Conservation (phyloP, 2,329 filamentous ascomycete genomes). For the Daldinia sp. region DNA sequence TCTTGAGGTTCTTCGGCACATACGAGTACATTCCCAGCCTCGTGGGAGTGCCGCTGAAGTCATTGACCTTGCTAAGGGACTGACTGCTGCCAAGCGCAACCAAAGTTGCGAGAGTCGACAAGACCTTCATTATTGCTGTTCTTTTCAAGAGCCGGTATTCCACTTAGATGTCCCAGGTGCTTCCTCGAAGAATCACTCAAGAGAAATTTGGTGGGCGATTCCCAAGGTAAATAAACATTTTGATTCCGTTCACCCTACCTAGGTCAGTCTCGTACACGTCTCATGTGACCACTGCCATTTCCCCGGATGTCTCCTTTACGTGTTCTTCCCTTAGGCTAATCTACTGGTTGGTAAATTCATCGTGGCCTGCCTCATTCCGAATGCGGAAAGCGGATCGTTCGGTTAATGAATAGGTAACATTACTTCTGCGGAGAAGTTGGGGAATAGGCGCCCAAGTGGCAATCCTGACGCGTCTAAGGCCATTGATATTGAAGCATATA, state of each 20-base stretch:
- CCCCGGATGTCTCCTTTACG: conserved; percentile 19
- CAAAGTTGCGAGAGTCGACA: conserved; percentile 38
- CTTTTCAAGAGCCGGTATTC: conserved; percentile 13
- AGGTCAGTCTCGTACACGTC: conserved; percentile 1
- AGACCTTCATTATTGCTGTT: conserved; percentile 41
- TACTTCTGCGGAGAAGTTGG: conserved; percentile 29
- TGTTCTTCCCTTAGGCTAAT: conserved; percentile 34
- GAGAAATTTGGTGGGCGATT: conserved; percentile 16
- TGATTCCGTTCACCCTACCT: conserved; percentile 3
- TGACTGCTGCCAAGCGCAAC: conserved; percentile 48
- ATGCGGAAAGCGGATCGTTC: conserved; percentile 33
- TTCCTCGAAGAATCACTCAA: conserved; percentile 3
- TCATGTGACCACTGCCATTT: conserved; percentile 30
- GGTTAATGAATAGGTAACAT: conserved; percentile 32
- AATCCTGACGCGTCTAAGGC: conserved; percentile 9
- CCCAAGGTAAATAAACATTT: conserved; percentile 33
- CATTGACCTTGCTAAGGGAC: conserved; percentile 48
- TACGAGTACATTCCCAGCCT: conserved; percentile 53
- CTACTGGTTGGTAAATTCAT: conserved; percentile 27
- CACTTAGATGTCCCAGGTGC: conserved; percentile 12
- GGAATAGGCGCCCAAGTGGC: conserved; percentile 16
- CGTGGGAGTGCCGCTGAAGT: conserved; percentile 52
- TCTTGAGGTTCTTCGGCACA: conserved; percentile 51
- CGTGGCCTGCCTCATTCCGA: conserved; percentile 17
- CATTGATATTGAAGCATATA: conserved; percentile 17